phyloP scores from a whole-genome alignment of 2,329 filamentous ascomycete species.

The Aspergillus pseudoviridinutans region DNA sequence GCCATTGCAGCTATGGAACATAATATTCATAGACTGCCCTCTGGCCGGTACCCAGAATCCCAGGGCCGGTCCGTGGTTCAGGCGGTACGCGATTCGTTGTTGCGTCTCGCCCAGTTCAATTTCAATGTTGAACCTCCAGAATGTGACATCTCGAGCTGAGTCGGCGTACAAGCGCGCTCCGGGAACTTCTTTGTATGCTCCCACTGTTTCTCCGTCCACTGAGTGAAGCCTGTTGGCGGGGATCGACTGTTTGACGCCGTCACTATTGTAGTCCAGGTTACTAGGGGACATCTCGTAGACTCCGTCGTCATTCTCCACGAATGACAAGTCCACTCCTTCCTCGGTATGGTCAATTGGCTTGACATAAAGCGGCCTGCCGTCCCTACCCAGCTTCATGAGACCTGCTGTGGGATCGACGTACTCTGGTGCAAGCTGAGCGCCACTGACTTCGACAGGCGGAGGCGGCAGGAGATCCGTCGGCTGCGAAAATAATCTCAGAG shows the following conservation, averaged over 20 bases:
- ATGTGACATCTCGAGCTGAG: slow-evolving; percentile 79
- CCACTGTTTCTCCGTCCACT: slow-evolving; percentile 72
- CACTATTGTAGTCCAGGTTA: slow-evolving; percentile 39
- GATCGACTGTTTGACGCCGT: slow-evolving; percentile 37
- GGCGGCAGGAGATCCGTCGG: slow-evolving; percentile 77
- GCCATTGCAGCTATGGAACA: slow-evolving; percentile 98
- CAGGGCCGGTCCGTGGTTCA: slow-evolving; percentile 83
- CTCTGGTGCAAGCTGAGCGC: slow-evolving; percentile 62
- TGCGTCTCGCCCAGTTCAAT: slow-evolving; percentile 76
- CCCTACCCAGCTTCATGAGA: slow-evolving; percentile 77
- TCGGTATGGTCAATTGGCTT: slow-evolving; percentile 83
- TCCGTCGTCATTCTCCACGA: slow-evolving; percentile 73
- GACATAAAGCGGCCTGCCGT: slow-evolving; percentile 82
- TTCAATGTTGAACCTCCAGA: slow-evolving; percentile 96
- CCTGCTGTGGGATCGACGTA: slow-evolving; percentile 88
- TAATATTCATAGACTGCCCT: slow-evolving; percentile 90
- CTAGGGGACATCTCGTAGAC: slow-evolving; percentile 67
- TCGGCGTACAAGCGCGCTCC: slow-evolving; percentile 81
- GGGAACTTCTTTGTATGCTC: slow-evolving; percentile 76
- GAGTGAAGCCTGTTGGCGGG: slow-evolving; percentile 45
- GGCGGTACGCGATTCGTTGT: slow-evolving; percentile 87
- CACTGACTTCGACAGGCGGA: slow-evolving; percentile 65
- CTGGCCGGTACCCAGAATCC: slow-evolving; percentile 92
- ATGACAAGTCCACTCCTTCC: slow-evolving; percentile 73
- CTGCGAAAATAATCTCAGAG: slow-evolving; percentile 79